These are phyloP conservation scores for Ramaria rubella DNA, from an alignment of 768 basidiomycete species.

Conservation along the genomic window DNA sequence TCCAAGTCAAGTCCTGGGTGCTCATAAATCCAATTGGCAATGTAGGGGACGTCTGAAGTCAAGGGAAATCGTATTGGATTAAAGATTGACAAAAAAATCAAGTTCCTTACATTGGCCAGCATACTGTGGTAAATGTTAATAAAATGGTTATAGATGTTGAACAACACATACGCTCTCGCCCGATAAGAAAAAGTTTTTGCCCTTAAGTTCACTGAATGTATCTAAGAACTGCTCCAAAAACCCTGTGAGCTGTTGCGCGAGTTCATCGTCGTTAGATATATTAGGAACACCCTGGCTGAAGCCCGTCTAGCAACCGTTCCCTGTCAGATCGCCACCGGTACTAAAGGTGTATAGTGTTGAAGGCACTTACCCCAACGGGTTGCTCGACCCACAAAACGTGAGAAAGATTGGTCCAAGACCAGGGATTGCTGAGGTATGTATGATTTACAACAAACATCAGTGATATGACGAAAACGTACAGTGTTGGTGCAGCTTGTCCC, in stretches of 20 bases:
- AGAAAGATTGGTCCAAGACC: constrained; percentile 16
- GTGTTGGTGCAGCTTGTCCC: constrained; percentile 13
- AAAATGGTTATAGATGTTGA: background rate
- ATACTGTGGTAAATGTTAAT: constrained; percentile 15
- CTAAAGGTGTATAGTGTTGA: background rate
- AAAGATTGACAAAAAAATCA: constrained; percentile 6
- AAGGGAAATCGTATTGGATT: background rate
- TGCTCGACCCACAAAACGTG: constrained; percentile 18
- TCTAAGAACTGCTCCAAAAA: constrained; percentile 17
- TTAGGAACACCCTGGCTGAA: constrained; percentile 10
- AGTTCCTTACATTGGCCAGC: constrained; percentile 27
- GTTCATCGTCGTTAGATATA: constrained; percentile 15
- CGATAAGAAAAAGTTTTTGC: constrained; percentile 17
- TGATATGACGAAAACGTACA: background rate
- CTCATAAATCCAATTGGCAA: constrained; percentile 20
- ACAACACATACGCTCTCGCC: constrained; percentile 16
- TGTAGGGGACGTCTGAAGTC: constrained; percentile 15
- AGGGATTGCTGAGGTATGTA: constrained; percentile 7
- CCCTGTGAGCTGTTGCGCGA: constrained; percentile 17
- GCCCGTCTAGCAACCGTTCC: constrained; percentile 7
- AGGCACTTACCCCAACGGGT: constrained; percentile 17
- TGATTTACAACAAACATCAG: background rate
- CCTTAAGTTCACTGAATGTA: constrained; percentile 17
- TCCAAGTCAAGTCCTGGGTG: constrained; percentile 17
- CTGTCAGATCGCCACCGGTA: background rate